A percentile compares a stretch with the other conserved stretches of the same genome.
Conservation (phyloP, 2,329 filamentous ascomycete genomes). For the Byssothecium circinans region DNA sequence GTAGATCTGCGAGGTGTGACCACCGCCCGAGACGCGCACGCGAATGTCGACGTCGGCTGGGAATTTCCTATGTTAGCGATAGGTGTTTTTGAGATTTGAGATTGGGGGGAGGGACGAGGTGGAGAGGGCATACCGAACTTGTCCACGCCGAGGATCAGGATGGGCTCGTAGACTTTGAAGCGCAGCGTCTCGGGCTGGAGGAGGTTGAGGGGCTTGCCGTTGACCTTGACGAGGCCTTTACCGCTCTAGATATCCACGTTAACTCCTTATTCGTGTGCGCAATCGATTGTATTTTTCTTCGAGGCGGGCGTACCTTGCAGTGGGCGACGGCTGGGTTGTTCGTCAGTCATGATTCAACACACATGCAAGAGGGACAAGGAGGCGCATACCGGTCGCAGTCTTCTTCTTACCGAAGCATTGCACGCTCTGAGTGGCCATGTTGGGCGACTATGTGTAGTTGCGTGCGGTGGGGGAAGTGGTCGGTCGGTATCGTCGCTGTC, state of each 20-base stretch:
- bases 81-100: too few relatives aligned
- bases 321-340: constrained; percentile 74
- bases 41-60: constrained; percentile 88
- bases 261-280: constrained; percentile 30
- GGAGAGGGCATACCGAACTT: constrained; percentile 69
- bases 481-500: constrained; percentile 3
- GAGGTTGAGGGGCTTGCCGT: constrained; percentile 91
- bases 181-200: constrained; percentile 95
- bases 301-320: constrained; percentile 72
- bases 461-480: constrained; percentile 32
- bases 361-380: neutral
- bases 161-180: constrained; percentile 99
- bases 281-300: constrained; percentile 24
- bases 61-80: constrained; percentile 14
- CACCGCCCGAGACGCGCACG: constrained; percentile 93
- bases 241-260: constrained; percentile 56
- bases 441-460: constrained; percentile 40
- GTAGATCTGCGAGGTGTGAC: constrained; percentile 96
- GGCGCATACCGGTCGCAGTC: constrained; percentile 51
- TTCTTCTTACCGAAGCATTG: constrained; percentile 97
- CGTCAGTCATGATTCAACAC: constrained; percentile 29
- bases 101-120: constrained; percentile 6
- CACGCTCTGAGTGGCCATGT: constrained; percentile 50
- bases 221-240: constrained; percentile 96
- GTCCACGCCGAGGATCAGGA: constrained; percentile 95